These are phyloP conservation scores for Choiromyces venosus DNA, from an alignment of 495 filamentous ascomycete genomes.

Conservation along the genomic window DNA sequence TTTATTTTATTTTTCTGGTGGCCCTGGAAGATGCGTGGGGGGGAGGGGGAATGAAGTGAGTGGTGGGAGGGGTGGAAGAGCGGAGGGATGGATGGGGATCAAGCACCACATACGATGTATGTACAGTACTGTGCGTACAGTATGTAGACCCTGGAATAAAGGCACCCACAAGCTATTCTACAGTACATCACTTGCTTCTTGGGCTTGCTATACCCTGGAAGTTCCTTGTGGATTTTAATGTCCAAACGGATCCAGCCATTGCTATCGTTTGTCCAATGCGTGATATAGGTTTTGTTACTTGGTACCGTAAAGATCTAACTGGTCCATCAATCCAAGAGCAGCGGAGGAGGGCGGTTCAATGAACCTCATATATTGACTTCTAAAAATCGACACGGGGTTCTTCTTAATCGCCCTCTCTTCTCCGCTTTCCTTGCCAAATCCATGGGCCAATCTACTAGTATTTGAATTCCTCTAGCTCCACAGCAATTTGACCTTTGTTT, in stretches of 20 bases:
- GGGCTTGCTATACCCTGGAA: constrained; percentile 21
- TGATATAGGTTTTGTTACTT: neutral
- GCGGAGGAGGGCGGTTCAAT: neutral
- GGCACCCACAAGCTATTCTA: constrained; percentile 23
- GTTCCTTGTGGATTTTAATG: neutral
- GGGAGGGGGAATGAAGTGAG: neutral
- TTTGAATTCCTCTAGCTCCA: neutral
- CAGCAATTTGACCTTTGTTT: neutral
- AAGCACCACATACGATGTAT: constrained; percentile 17
- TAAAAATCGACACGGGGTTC: constrained; percentile 2
- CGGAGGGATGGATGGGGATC: neutral
- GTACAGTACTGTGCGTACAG: constrained; percentile 26
- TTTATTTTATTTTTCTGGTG: constrained; percentile 10
- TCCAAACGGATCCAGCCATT: neutral
- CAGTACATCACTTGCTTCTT: constrained; percentile 29
- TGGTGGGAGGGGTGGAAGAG: constrained; percentile 4
- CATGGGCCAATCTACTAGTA: neutral
- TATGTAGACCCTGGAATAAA: constrained; percentile 35
- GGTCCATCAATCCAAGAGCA: neutral
- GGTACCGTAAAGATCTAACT: neutral
- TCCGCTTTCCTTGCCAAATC: neutral
- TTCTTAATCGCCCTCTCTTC: neutral
- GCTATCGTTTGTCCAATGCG: neutral
- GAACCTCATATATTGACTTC: constrained; percentile 2
- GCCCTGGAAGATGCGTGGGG: constrained; percentile 33